Percentiles rank a stretch among this genome's conserved stretches.
Evolutionary conservation across 2,329 filamentous ascomycete species (phyloP).

Genomic region (Stemphylium lycopersici): DNA sequence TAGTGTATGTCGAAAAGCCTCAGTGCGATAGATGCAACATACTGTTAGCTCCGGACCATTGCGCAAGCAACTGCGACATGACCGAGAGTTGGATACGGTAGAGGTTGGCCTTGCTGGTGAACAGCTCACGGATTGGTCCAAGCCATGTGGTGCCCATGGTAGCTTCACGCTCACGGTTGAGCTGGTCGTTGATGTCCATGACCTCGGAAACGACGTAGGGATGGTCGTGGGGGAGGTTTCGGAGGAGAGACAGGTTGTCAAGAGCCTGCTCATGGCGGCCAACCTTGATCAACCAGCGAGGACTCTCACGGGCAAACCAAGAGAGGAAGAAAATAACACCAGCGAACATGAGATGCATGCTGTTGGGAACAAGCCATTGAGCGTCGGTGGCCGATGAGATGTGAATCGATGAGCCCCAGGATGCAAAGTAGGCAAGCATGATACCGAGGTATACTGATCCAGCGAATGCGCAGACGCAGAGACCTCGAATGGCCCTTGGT

Average conservation of each 20-base stretch:
- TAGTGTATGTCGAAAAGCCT: constrained; percentile 39
- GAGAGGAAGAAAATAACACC: constrained; percentile 72
- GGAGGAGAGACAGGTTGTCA: constrained; percentile 62
- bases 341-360: constrained; percentile 78
- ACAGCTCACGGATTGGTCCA: constrained; percentile 71
- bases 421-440: constrained; percentile 79
- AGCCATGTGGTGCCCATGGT: constrained; percentile 68
- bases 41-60: constrained; percentile 72
- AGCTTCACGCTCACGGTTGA: constrained; percentile 74
- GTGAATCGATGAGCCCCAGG: constrained; percentile 59
- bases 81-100: constrained; percentile 74
- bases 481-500: constrained; percentile 70
- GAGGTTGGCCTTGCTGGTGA: constrained; percentile 70
- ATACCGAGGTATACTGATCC: constrained; percentile 78
- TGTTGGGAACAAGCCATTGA: constrained; percentile 70
- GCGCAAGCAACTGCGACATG: constrained; percentile 72
- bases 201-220: constrained; percentile 68
- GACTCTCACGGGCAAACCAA: constrained; percentile 72
- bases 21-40: constrained; percentile 38
- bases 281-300: constrained; percentile 72
- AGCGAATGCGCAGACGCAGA: constrained; percentile 74
- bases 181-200: constrained; percentile 66
- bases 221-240: constrained; percentile 64
- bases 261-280: constrained; percentile 65
- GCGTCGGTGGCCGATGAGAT: constrained; percentile 53